Evolutionary conservation across 305 asterid genomes (phyloP), one percentile per base, ranked within the genome.

Genomic region (Petunia hybrid): DNA sequence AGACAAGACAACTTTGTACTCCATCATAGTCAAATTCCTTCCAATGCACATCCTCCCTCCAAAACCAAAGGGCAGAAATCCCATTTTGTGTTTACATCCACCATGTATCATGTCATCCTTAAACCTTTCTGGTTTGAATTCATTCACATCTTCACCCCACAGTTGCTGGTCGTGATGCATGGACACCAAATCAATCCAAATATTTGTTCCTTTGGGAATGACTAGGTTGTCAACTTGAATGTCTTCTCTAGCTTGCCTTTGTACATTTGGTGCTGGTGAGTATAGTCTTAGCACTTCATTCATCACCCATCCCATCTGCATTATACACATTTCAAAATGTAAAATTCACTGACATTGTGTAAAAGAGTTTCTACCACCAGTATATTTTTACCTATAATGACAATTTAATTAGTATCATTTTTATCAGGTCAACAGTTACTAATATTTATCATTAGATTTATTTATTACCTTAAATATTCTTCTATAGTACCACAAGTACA

Each of bases 301-400:
- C 97, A 95, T 90, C 65, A 93, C 99, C 97, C 97, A 95, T 59
- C 92, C 95, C 97, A 93, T 95, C 99, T 95, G 93, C 87, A 77
- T 38, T 87, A 53, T 55, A 3, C 16, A 55, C 22, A 3, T 13
- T 55, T 1, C n/a, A 56, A 56, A 56, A 14, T 12, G 31, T 22
- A 22, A 22, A 22, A 22, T 22, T 22, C 31, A 22, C 31, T 22
- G 31, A 22, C 31, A 22, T 22, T 22, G 31, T 22, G 1, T 22
- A 0, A 22, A 22, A 22, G 31, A 22, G 31, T 22, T 22, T 22
- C 31, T 22, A 22, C 31, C 31, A 22, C 31, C 31, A 22, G 31
- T 22, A 22, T 22, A 22, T 22, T 22, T 22, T 22, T 22, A 22
- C 31, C 31, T 22, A 22, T 22, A 22, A 22, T 22, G 31, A 22